Evolutionary conservation across 2,329 filamentous ascomycete species (phyloP).

Genomic region (Claviceps digitariae): DNA sequence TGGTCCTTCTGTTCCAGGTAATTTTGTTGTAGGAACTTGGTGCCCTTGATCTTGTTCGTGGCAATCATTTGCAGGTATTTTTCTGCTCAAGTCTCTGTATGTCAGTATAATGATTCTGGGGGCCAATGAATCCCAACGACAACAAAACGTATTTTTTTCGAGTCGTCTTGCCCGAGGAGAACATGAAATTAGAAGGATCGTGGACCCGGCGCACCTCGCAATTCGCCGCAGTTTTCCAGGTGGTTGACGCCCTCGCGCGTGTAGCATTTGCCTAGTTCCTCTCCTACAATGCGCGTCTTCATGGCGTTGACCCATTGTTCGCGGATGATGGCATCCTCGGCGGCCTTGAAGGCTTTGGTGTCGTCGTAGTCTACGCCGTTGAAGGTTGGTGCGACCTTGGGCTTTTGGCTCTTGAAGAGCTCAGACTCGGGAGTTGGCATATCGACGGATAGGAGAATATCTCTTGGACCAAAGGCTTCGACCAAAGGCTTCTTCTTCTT

Average conservation of each 20-base stretch:
- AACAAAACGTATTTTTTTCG: too few relatives aligned
- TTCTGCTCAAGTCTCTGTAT: slow-evolving; percentile 32
- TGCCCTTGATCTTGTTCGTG: slow-evolving; percentile 64
- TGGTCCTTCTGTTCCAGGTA: slow-evolving; percentile 44
- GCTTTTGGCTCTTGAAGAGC: slow-evolving; percentile 73
- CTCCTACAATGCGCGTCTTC: slow-evolving; percentile 72
- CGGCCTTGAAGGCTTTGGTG: slow-evolving; percentile 65
- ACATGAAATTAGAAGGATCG: neutral
- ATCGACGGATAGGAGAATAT: slow-evolving; percentile 12
- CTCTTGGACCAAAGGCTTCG: too few relatives aligned
- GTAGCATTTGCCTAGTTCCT: slow-evolving; percentile 80
- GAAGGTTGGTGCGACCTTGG: slow-evolving; percentile 67
- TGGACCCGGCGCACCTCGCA: slow-evolving; percentile 48
- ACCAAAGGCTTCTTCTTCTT: too few relatives aligned
- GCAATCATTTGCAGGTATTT: slow-evolving; percentile 68
- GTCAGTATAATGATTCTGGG: neutral
- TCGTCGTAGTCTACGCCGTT: slow-evolving; percentile 81
- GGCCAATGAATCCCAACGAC: neutral
- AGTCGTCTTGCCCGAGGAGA: too few relatives aligned
- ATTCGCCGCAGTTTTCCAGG: slow-evolving; percentile 69
- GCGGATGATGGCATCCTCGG: slow-evolving; percentile 68
- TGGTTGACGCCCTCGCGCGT: slow-evolving; percentile 75
- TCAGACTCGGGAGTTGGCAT: slow-evolving; percentile 80
- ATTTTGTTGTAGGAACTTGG: slow-evolving; percentile 69
- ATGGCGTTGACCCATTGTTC: slow-evolving; percentile 85